Evolutionary conservation across 495 filamentous ascomycete species (phyloP).

Genomic region (Xylaria cubensis): DNA sequence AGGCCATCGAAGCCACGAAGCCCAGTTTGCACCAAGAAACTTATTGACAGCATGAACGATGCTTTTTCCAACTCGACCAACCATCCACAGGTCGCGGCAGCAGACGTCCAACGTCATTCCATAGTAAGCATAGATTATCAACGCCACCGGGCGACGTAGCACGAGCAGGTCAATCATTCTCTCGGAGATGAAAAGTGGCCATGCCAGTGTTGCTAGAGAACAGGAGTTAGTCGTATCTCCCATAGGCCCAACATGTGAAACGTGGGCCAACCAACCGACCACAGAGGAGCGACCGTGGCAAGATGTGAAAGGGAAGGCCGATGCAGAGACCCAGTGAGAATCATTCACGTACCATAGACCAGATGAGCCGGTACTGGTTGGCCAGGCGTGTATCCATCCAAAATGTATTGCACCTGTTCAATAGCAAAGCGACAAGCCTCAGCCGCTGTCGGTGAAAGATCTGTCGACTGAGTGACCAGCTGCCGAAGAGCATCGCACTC

Average conservation of each 20-base stretch:
- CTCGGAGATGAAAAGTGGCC: constrained; percentile 14
- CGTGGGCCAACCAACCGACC: neutral
- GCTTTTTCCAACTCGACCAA: constrained; percentile 4
- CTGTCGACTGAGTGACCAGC: neutral
- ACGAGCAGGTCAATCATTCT: constrained; percentile 22
- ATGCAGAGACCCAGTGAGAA: neutral
- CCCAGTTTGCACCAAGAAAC: constrained; percentile 14
- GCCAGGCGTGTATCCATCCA: neutral
- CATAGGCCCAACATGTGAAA: no score
- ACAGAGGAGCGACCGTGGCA: neutral
- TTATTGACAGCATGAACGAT: constrained; percentile 1
- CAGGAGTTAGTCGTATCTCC: neutral
- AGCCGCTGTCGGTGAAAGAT: neutral
- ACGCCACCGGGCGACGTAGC: constrained; percentile 10
- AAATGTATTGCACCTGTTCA: constrained; percentile 9
- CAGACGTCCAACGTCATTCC: constrained; percentile 10
- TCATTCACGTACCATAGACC: neutral
- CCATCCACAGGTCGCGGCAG: constrained; percentile 21
- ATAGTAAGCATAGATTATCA: constrained; percentile 16
- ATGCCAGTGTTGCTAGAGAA: constrained; percentile 15
- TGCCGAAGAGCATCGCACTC: constrained; percentile 3
- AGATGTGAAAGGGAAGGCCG: neutral
- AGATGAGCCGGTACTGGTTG: neutral
- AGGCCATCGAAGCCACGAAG: constrained; percentile 13
- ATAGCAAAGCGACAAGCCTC: constrained; percentile 13